Conservation (phyloP, 2,329 filamentous ascomycete species). For the Lasiodiplodia theobromae region DNA sequence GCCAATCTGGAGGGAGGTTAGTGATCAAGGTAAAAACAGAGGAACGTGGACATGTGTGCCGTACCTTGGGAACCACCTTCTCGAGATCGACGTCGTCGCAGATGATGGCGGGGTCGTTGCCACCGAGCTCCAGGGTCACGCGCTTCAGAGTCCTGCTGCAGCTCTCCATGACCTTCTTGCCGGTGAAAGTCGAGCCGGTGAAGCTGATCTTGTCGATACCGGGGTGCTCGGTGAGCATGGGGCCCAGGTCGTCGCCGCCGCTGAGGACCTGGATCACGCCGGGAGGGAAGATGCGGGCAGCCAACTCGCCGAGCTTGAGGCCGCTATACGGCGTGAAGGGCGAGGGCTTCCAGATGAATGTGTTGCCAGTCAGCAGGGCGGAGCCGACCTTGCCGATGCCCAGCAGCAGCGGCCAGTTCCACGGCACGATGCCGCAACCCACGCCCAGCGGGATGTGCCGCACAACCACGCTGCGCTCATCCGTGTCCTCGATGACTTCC, state of each 20-base stretch:
- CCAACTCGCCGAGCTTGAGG: constrained; percentile 67
- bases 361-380: constrained; percentile 63
- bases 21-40: not conserved
- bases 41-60: not conserved
- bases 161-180: constrained; percentile 65
- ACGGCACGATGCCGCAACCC: constrained; percentile 49
- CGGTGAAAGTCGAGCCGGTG: constrained; percentile 66
- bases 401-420: constrained; percentile 60
- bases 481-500: constrained; percentile 52
- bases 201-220: constrained; percentile 69
- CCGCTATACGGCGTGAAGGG: constrained; percentile 63
- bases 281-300: constrained; percentile 63
- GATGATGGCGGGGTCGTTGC: constrained; percentile 68
- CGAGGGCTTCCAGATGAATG: constrained; percentile 64
- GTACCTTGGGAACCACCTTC: constrained; percentile 44
- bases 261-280: constrained; percentile 67
- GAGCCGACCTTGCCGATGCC: constrained; percentile 63
- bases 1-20: constrained; percentile 45
- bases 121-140: constrained; percentile 67
- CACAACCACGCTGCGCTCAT: constrained; percentile 56
- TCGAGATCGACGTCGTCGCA: constrained; percentile 59
- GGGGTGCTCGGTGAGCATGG: constrained; percentile 65
- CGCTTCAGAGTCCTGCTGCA: constrained; percentile 65
- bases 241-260: constrained; percentile 66
- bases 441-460: constrained; percentile 57